Base-by-base conservation (phyloP, 345 rosid species). In the Salix udensis region DNA sequence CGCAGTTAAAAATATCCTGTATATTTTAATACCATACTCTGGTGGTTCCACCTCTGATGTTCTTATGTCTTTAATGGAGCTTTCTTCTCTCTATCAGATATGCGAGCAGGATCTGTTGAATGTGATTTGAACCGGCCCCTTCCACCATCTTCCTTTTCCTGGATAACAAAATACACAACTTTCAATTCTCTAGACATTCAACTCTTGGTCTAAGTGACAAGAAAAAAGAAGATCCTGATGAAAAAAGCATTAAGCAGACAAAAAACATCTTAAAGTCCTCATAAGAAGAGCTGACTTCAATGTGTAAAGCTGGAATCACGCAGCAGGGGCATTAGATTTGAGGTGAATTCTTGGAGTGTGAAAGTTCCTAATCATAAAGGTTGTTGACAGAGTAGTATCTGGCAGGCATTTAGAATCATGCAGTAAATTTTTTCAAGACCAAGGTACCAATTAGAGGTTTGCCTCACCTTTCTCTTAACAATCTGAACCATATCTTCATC, bases 401-500 rank as follows among this genome's bases (percentile, higher is more conserved):
- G 6, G 12, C 19, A 4, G 39, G 26, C 30, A 73, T 58, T n/a
- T 55, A 64, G 30, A 23, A 50, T 68, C 8, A 13, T 67, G 55
- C 71, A n/a, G 31, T 50, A 4, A 40, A 64, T 44, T 21, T 40
- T 67, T 15, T 4, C 7, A 36, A n/a, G 9, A 75, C 58, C 77
- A 74, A 52, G 70, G n/a, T 55, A 67, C 9, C 30, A 67, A 73
- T 8, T 7, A 72, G 28, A 30, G 42, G 65, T 21, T 39, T 55
- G n/a, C 16, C 10, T 18, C 61, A 94, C 99, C 96, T 96, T 96
- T 84, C 92, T 96, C 97, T 96, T 94, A 42, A 96, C 99, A 37
- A 96, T 87, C 88, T 94, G 99, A 82, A 96, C 98, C 58, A 96
- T 97, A 70, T 96, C 98, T 87, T 94, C 97, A 65, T 96, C 99